A percentile compares a stretch with the other conserved stretches of the same genome.
Evolutionary conservation across 2,329 filamentous ascomycete genomes (phyloP).

Genomic region (Cladorrhinum sp.): DNA sequence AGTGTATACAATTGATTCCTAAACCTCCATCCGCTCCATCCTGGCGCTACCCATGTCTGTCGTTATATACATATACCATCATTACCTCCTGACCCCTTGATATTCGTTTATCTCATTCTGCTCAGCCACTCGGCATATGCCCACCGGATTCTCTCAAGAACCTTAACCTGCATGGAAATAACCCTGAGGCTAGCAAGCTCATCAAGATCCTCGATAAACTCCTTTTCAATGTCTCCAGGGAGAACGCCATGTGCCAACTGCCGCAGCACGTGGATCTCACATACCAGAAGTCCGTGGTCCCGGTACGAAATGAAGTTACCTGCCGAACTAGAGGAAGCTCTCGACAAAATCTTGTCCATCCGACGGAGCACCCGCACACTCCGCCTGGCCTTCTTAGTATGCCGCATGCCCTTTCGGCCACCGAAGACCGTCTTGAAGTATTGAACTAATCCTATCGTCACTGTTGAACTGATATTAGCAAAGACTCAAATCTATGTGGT

Average conservation of each 20-base stretch:
- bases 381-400: constrained; percentile 63
- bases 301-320: constrained; percentile 81
- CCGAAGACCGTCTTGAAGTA: constrained; percentile 71
- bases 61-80: background rate
- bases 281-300: constrained; percentile 85
- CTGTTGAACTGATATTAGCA: constrained; percentile 33
- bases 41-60: too few relatives aligned
- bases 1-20: too few relatives aligned
- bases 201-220: constrained; percentile 84
- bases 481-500: background rate
- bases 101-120: constrained; percentile 17
- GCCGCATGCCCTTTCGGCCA: constrained; percentile 64
- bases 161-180: constrained; percentile 72
- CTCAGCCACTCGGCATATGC: constrained; percentile 76
- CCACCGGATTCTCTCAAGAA: constrained; percentile 84
- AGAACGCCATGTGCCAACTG: constrained; percentile 65
- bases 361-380: constrained; percentile 79
- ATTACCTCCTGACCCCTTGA: background rate
- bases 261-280: constrained; percentile 82
- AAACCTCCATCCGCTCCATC: too few relatives aligned
- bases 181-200: constrained; percentile 83
- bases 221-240: constrained; percentile 70
- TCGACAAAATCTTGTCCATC: constrained; percentile 75
- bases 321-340: constrained; percentile 61
- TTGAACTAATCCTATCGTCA: constrained; percentile 69